phyloP scores from a whole-genome alignment of 192 early-diverging fungal genomes.

The Entomortierella parvispora region DNA sequence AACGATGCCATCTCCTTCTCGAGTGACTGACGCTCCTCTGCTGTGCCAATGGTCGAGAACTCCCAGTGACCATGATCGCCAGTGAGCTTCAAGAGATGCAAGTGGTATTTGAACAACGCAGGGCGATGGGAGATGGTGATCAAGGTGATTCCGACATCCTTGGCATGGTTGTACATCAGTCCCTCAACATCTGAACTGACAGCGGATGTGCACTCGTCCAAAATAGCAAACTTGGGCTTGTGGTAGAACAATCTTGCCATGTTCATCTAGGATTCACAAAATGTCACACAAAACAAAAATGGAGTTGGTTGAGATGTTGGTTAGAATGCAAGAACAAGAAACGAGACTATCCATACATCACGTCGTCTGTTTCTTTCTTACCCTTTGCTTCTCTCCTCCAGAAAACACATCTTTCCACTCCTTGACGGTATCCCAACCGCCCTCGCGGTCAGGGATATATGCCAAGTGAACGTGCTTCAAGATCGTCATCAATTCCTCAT shows the following conservation, averaged over 20 bases:
- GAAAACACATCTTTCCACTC: constrained; percentile 95
- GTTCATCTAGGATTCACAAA: constrained; percentile 67
- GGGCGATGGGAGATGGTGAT: constrained; percentile 97
- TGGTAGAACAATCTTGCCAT: constrained; percentile 99
- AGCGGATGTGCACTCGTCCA: constrained; percentile 92
- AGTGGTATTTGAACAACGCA: constrained; percentile 96
- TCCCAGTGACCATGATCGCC: constrained; percentile 90
- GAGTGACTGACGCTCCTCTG: constrained; percentile 83
- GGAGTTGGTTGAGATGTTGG: background rate
- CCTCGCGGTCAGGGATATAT: constrained; percentile 84
- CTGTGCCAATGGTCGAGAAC: constrained; percentile 82
- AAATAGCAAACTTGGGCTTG: constrained; percentile 91
- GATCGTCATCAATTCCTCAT: constrained; percentile 83
- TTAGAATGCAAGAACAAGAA: constrained; percentile 3
- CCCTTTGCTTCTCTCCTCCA: constrained; percentile 95
- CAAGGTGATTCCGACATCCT: constrained; percentile 86
- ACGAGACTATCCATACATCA: too few relatives aligned
- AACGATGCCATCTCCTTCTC: constrained; percentile 87
- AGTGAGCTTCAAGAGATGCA: constrained; percentile 88
- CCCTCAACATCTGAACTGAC: constrained; percentile 94
- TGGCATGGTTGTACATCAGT: constrained; percentile 88
- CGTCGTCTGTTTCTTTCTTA: constrained; percentile 33
- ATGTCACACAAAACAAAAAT: constrained; percentile 7
- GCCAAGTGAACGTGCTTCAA: constrained; percentile 86
- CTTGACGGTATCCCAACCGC: constrained; percentile 89